phyloP scores from a whole-genome alignment of 2,329 filamentous ascomycete species.

The Aureobasidium sp. region DNA sequence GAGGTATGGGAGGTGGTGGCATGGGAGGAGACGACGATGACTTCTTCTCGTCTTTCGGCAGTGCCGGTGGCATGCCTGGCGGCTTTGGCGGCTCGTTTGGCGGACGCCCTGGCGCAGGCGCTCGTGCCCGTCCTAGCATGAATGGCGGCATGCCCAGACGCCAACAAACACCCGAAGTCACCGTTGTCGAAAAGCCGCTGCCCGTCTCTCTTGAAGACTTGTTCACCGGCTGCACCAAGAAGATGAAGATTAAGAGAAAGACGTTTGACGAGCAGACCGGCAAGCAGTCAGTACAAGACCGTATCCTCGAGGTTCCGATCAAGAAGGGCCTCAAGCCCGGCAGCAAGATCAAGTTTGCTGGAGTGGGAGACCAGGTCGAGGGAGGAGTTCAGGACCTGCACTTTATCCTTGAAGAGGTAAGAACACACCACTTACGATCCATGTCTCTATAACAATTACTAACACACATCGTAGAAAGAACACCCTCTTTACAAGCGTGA shows the following conservation, averaged over 20 bases:
- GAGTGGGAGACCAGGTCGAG: constrained; percentile 96
- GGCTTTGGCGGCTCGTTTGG: constrained; percentile 32
- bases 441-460: constrained; percentile 41
- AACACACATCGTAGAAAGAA: constrained; percentile 56
- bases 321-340: constrained; percentile 94
- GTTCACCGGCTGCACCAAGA: constrained; percentile 82
- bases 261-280: constrained; percentile 74
- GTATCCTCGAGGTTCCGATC: constrained; percentile 89
- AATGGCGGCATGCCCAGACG: constrained; percentile 33
- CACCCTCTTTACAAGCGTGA: constrained; percentile 80
- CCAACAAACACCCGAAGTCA: constrained; percentile 70
- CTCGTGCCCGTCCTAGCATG: constrained; percentile 18
- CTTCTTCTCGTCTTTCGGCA: constrained; percentile 47
- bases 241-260: constrained; percentile 97
- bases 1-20: constrained; percentile 32
- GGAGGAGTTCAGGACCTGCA: constrained; percentile 92
- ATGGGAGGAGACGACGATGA: constrained; percentile 48
- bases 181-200: constrained; percentile 79
- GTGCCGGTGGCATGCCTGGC: constrained; percentile 31
- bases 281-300: constrained; percentile 80
- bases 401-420: constrained; percentile 74
- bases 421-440: neutral
- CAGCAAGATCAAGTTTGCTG: constrained; percentile 96
- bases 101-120: constrained; percentile 24
- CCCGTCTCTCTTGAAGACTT: constrained; percentile 81